Base-by-base conservation (phyloP, 2,329 filamentous ascomycete genomes). In the Cadophora sp. region DNA sequence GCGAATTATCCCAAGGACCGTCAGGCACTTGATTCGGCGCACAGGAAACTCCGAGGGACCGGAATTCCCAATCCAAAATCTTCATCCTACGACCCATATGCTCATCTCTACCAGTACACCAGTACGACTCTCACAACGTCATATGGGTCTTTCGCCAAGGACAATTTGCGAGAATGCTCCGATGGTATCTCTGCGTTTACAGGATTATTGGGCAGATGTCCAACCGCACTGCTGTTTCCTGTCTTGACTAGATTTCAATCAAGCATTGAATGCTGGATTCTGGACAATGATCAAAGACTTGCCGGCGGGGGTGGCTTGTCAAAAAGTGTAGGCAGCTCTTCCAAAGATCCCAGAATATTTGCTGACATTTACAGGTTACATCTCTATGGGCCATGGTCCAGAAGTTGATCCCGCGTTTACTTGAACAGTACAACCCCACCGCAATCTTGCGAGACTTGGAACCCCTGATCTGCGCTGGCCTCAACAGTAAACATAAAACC, bases 31-130 rank as follows among this genome's bases (percentile, higher is more conserved):
- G 91, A 93, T 66, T 84, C 86, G 62, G 89, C 87, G 62, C 83
- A 87, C 59, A 85, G 86, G 59, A 84, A 83, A n/a, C 80, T 94
- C 0, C 93, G 90, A 90, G 88, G 88, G 3, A 84, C 84, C 1
- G 75, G 78, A 0, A 78, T 78, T 43, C 77, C 79, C 0, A 80
- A 80, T 1, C 74, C 79, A 2, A 81, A 81, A 62, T 78, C 78
- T 0, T 70, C 80, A 47, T 66, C 74, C 80, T 85, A 82, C 67
- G 86, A 94, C 73, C 87, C 90, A 0, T 92, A 90, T 70, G 85
- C 89, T 62, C 81, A 87, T 62, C 78, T 96, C 0, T 91, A 94
- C 74, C 83, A 83, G 51, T 83, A 90, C 16, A 79, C 87, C 53
- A 83, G 82, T 64, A 77, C 80, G 16, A 79, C 86, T 0, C 79